Evolutionary conservation across 2,329 filamentous ascomycete species (phyloP), one percentile per base, ranked within the genome.

Genomic region (Herpotrichia juniperi): DNA sequence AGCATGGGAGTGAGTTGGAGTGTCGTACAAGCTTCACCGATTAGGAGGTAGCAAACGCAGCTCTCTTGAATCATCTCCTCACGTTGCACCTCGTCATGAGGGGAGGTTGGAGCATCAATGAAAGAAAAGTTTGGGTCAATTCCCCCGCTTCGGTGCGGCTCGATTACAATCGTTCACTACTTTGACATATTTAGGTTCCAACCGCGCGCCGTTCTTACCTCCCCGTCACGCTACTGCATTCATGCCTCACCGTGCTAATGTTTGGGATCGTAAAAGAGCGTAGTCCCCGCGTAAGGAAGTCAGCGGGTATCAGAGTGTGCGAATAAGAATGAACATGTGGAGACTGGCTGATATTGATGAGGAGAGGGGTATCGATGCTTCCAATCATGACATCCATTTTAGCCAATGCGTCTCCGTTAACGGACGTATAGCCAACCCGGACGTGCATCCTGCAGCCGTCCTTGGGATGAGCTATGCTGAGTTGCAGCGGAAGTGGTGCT

Each of bases 211-310:
- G 26, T 28, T 12, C 44, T 31, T 24, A 31, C 32, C 16, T 22
- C 45, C 21, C 40, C 45, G 28, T 44, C 12, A 17, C 50, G 28
- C 46, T 53, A 50, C 51, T 57, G 54, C 54, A 57, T 50, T 52
- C 48, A 57, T 57, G 54, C 48, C 54, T 54, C 54, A 57, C 30
- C 26, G 22, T 26, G 14, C 14, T 10, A 42, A 25, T 34, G 24
- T 44, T 46, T 56, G 50, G 50, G 49, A 42, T 44, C 21, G 37
- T 44, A 30, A n/a, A n/a, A 32, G 24, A 21, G 44, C 26, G 21
- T 25, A 12, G n/a, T 28, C 11, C 32, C 44, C n/a, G 21, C 28
- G 14, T 14, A 25, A 37, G 49, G 50, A 49, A 52, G 49, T 45
- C 43, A 50, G 48, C 53, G 44, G 46, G 28, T 37, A 39, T 28